Evolutionary conservation across 345 rosid species (phyloP).

Genomic region (Xanthoceras sorbifolium): DNA sequence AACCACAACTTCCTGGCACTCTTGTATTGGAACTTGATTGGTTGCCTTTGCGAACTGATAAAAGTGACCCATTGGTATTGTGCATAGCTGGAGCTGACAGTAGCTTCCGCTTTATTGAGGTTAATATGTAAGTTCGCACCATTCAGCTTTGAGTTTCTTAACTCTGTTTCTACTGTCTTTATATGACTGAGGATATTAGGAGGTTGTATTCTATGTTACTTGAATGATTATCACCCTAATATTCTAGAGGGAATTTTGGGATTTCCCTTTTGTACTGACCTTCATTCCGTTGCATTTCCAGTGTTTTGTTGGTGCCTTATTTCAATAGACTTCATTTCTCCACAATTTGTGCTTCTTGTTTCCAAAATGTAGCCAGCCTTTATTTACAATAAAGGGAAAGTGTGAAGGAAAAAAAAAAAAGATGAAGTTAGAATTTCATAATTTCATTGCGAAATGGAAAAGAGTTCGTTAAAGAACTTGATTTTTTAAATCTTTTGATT

Average conservation of each 20-base stretch:
- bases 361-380: neutral
- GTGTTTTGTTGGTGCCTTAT: neutral
- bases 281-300: too few relatives aligned
- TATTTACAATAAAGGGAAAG: neutral
- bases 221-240: neutral
- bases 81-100: conserved; percentile 98
- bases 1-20: conserved; percentile 95
- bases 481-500: too few relatives aligned
- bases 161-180: neutral
- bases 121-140: conserved; percentile 62
- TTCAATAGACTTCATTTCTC: neutral
- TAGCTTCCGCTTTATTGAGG: conserved; percentile 88
- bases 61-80: conserved; percentile 78
- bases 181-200: neutral
- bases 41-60: conserved; percentile 80
- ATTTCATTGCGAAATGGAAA: neutral
- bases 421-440: too few relatives aligned
- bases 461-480: neutral
- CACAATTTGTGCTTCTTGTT: neutral
- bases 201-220: neutral
- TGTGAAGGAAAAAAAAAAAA: neutral
- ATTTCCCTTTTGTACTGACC: neutral
- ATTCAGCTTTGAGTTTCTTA: conserved; percentile 4
- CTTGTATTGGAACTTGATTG: conserved; percentile 97
- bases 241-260: neutral